These are phyloP conservation scores for Penicillium sclerotiorum DNA, from an alignment of 2,329 filamentous ascomycete genomes.

Conservation along the genomic window DNA sequence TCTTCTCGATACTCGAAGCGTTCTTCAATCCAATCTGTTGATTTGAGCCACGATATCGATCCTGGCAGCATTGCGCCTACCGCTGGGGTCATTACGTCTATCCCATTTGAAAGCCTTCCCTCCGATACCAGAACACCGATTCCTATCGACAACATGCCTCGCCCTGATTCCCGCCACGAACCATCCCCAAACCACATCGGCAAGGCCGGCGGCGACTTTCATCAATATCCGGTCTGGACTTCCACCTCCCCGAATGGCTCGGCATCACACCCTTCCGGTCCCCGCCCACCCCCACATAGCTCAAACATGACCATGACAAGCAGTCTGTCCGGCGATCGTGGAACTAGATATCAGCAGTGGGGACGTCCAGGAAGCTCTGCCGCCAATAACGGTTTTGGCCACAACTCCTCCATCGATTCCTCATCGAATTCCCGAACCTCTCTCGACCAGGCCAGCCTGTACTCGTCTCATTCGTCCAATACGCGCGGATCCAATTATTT, in stretches of 20 bases:
- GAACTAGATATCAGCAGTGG: constrained; percentile 78
- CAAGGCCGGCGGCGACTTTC: constrained; percentile 75
- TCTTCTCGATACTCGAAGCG: constrained; percentile 73
- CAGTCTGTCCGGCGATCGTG: constrained; percentile 68
- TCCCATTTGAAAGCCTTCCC: constrained; percentile 76
- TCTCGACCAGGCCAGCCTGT: constrained; percentile 66
- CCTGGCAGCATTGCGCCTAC: constrained; percentile 67
- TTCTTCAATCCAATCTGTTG: constrained; percentile 72
- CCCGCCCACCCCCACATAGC: constrained; percentile 61
- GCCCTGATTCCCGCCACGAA: constrained; percentile 67
- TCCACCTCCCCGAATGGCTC: constrained; percentile 54
- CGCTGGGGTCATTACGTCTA: constrained; percentile 81
- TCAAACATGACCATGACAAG: constrained; percentile 67
- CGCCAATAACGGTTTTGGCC: constrained; percentile 55
- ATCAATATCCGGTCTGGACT: constrained; percentile 82
- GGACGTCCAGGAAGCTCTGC: constrained; percentile 62
- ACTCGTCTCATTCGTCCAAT: constrained; percentile 62
- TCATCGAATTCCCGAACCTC: constrained; percentile 59
- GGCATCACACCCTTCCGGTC: constrained; percentile 61
- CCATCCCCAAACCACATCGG: constrained; percentile 82
- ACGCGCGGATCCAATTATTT: constrained; percentile 60
- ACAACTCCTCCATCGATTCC: constrained; percentile 61
- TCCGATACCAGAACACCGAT: constrained; percentile 70
- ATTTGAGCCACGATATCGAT: constrained; percentile 65
- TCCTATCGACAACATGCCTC: constrained; percentile 71